These are phyloP conservation scores for Pseudopediastrum boryanum DNA, from an alignment of 139 green algal genomes.

Conservation along the genomic window DNA sequence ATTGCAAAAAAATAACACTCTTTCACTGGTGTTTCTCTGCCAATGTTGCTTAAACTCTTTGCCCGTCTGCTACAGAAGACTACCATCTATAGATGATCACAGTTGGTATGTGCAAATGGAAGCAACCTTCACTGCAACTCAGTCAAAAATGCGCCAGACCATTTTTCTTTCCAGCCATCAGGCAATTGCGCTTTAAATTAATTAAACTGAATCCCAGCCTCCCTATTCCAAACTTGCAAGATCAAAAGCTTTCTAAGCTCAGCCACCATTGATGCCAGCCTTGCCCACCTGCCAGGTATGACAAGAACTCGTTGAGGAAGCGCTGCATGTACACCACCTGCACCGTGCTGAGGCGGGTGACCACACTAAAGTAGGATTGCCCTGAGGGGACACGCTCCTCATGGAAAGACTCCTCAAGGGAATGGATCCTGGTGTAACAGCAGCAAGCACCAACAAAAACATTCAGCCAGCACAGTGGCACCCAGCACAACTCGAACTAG, in stretches of 20 bases:
- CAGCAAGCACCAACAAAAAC: conserved; percentile 17
- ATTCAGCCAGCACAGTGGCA: neutral
- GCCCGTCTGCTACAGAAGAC: too few species aligned
- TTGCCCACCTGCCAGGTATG: conserved; percentile 56
- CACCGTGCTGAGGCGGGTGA: conserved; percentile 71
- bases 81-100: too few species aligned
- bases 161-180: too few species aligned
- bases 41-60: too few species aligned
- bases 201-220: too few species aligned
- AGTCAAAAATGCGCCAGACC: too few species aligned
- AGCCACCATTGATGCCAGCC: neutral
- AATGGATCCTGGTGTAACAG: conserved; percentile 46
- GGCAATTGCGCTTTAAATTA: too few species aligned
- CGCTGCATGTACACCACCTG: conserved; percentile 88
- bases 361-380: conserved; percentile 65
- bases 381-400: conserved; percentile 64
- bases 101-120: too few species aligned
- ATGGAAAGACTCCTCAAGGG: conserved; percentile 35
- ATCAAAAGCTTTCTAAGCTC: neutral
- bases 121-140: too few species aligned
- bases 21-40: too few species aligned
- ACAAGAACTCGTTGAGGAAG: conserved; percentile 77
- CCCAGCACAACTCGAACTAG: neutral
- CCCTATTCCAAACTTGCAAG: too few species aligned
- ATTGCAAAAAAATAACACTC: too few species aligned